Evolutionary conservation across 345 rosid species (phyloP).

Genomic region (Eucalyptus virginea): DNA sequence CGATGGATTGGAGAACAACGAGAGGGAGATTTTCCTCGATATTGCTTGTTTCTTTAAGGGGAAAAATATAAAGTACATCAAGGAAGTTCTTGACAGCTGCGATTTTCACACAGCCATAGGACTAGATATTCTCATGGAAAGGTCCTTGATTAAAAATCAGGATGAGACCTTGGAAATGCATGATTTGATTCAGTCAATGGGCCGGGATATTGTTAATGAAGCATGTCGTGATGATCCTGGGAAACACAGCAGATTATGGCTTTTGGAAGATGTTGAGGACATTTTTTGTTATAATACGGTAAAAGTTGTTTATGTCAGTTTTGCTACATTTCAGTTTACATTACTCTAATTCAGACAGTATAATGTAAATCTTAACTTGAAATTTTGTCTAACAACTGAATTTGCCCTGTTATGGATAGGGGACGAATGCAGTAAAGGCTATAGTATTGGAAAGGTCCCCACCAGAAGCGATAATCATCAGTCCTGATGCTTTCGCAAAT

Average conservation of each 20-base stretch:
- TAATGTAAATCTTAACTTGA: neutral
- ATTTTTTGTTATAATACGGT: neutral
- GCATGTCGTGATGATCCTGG: neutral
- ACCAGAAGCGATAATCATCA: fast-evolving
- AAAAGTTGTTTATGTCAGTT: neutral
- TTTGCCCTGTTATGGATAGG: neutral
- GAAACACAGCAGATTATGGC: neutral
- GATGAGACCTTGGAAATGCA: fast-evolving
- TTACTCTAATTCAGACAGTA: fast-evolving
- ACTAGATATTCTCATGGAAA: neutral
- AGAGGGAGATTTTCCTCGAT: no score
- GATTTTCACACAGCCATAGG: neutral
- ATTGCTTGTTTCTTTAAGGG: no score
- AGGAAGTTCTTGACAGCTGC: neutral
- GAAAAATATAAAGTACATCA: fast-evolving
- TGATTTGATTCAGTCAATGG: neutral
- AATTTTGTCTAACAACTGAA: neutral
- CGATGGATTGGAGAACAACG: no score
- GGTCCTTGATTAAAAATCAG: neutral
- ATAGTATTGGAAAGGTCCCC: fast-evolving
- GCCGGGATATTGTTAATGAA: neutral
- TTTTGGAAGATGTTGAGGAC: neutral
- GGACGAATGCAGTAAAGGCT: neutral
- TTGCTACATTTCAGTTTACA: neutral
- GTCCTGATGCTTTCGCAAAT: fast-evolving